Conservation (phyloP, 2,329 filamentous ascomycete genomes). For the Triangularia verruculosa region DNA sequence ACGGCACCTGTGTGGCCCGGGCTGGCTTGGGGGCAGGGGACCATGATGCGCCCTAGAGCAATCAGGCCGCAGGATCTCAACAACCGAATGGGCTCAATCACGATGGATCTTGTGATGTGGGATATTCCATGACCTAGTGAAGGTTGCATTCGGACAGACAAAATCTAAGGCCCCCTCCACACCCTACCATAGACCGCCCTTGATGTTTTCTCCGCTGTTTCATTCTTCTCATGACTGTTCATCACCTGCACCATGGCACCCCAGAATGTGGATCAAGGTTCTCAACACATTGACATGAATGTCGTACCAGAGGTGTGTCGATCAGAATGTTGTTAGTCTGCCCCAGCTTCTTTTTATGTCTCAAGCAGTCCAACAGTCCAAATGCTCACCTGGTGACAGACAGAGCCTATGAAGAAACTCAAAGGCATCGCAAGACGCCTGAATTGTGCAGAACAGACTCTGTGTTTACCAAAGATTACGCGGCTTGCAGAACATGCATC, state of each 20-base stretch:
- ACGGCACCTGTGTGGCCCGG: neutral
- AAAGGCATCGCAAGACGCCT: neutral
- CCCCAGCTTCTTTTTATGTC: neutral
- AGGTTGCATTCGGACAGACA: neutral
- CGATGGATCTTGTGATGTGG: neutral
- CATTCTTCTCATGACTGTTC: neutral
- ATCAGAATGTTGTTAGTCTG: neutral
- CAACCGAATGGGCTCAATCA: neutral
- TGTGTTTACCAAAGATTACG: neutral
- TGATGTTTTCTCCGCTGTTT: neutral
- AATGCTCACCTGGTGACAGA: neutral
- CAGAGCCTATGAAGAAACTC: neutral
- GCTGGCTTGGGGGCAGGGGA: neutral
- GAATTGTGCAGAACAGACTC: neutral
- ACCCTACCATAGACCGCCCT: neutral
- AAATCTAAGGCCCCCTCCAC: neutral
- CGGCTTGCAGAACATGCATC: neutral
- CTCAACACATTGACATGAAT: neutral
- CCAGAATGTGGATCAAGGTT: neutral
- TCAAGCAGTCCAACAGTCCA: neutral
- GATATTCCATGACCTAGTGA: neutral
- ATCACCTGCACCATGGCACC: neutral
- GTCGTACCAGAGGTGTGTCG: neutral
- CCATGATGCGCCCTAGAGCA: neutral
- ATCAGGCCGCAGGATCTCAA: neutral